A percentile compares a stretch with the other conserved stretches of the same genome.
phyloP scores from a whole-genome alignment of 345 rosid species.

The Salix caprea region DNA sequence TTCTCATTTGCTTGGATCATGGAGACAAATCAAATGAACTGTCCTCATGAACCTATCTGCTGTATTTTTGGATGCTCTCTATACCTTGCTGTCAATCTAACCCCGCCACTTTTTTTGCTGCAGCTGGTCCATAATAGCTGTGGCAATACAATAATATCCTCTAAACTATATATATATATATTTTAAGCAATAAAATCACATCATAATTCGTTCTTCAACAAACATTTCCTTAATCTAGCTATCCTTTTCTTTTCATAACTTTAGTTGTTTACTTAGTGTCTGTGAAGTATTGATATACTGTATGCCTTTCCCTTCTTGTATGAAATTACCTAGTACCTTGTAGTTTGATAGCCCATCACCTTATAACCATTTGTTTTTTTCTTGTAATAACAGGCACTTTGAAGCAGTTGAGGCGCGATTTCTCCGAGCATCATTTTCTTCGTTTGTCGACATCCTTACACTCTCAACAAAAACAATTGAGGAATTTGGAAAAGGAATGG shows the following conservation, averaged over 20 bases:
- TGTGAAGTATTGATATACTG: not conserved
- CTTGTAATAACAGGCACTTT: slow-evolving; percentile 46
- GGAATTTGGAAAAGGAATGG: slow-evolving; percentile 54
- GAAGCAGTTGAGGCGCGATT: slow-evolving; percentile 90
- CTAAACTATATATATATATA: not conserved
- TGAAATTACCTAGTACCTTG: not conserved
- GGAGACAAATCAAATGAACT: not conserved
- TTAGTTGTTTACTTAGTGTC: not conserved
- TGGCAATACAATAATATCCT: not conserved
- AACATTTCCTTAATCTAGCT: not conserved
- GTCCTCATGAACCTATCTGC: not conserved
- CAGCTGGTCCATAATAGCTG: not conserved
- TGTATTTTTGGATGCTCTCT: not conserved
- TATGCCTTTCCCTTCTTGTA: not conserved
- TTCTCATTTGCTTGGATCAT: too few relatives aligned
- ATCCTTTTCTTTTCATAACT: not conserved
- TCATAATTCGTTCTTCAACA: not conserved
- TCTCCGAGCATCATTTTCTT: slow-evolving; percentile 87
- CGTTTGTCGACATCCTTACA: slow-evolving; percentile 69
- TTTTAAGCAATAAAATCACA: not conserved
- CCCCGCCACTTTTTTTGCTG: not conserved
- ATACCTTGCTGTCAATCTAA: not conserved
- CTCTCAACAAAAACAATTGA: slow-evolving; percentile 76
- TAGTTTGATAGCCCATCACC: not conserved
- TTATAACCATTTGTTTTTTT: too few relatives aligned